Base-by-base conservation (phyloP, 441 rosid genomes). In the Macaranga tanarius region DNA sequence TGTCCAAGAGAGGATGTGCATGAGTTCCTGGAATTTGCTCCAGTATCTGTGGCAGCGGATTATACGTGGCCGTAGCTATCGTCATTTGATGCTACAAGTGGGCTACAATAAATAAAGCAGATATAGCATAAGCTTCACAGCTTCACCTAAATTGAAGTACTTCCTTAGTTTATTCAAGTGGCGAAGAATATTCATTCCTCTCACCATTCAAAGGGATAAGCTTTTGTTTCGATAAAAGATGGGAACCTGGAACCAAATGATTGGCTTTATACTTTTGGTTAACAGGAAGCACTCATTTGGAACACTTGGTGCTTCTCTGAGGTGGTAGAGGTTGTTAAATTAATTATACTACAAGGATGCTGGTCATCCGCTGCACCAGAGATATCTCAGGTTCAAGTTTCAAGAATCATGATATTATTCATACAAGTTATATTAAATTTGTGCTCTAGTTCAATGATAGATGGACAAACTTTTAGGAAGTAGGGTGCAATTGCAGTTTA, bases 61-160 rank as follows among this genome's bases (percentile, higher is more conserved):
- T 55, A 77, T 95, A 45, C 90, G 96, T 5, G 95, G 96, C 62
- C 96, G 99, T 73, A 85, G 86, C 80, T 95, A 95, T 82, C 96
- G 93, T 56, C 99, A 93, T 74, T 83, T 93, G 89, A 89, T 95
- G 97, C 85, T 84, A 73, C 87, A 90, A 84, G 84, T 72, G 69
- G 89, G 92, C 79, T 86, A 83, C 51, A 76, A 60, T 65, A 87
- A 80, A 72, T 69, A 76, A 73, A 75, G 17, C 17, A 66, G 67
- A 65, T 65, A 40, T 31, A 65, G 79, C 75, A 78, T 16, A 77
- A 44, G 19, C 11, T 28, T 2, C 48, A 48, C 45, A 38, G 19
- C 15, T 28, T 2, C 48, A 48, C 45, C 10, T 60, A 64, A 54
- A 60, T 68, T 54, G n/a, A 13, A 25, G 10, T 23, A 20, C 71